Evolutionary conservation across 108 stramenopile species (phyloP).

Genomic region (Skeletonema costatum): DNA sequence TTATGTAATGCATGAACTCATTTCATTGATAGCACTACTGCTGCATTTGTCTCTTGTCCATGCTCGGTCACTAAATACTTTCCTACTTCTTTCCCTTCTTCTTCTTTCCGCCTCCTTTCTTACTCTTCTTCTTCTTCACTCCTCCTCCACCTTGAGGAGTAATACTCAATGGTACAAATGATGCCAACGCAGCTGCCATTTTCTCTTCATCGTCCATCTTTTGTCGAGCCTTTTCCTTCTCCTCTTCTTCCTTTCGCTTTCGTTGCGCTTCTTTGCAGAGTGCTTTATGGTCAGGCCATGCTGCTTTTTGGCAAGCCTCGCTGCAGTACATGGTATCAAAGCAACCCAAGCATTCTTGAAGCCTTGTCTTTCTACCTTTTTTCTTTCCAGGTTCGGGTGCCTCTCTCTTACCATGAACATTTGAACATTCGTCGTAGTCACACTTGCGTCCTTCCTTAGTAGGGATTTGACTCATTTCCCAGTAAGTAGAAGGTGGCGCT

Average conservation of each 20-base stretch:
- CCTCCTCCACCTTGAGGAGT: constrained; percentile 4
- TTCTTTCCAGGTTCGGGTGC: constrained; percentile 1
- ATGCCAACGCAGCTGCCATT: constrained; percentile 2
- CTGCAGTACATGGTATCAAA: constrained; percentile 11
- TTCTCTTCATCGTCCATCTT: neutral
- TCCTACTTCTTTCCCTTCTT: constrained; percentile 19
- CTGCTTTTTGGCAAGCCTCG: neutral
- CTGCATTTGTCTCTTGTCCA: too few relatives aligned
- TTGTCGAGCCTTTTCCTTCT: neutral
- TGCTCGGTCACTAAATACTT: too few relatives aligned
- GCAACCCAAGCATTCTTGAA: constrained; percentile 12
- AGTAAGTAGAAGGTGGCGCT: neutral
- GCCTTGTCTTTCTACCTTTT: constrained; percentile 4
- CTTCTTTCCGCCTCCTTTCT: constrained; percentile 8
- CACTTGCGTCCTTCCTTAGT: constrained; percentile 5
- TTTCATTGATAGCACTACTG: neutral
- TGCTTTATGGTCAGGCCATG: constrained; percentile 10
- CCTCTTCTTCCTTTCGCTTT: constrained; percentile 6
- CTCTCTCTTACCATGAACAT: constrained; percentile 8
- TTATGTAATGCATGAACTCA: neutral
- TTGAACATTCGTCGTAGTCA: neutral
- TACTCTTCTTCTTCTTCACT: constrained; percentile 1
- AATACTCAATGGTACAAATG: constrained; percentile 7
- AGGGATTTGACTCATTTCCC: constrained; percentile 2
- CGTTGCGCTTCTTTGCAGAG: constrained; percentile 8